Conservation (phyloP, 768 basidiomycete genomes). For the Pilatotrama ljubarskyi region DNA sequence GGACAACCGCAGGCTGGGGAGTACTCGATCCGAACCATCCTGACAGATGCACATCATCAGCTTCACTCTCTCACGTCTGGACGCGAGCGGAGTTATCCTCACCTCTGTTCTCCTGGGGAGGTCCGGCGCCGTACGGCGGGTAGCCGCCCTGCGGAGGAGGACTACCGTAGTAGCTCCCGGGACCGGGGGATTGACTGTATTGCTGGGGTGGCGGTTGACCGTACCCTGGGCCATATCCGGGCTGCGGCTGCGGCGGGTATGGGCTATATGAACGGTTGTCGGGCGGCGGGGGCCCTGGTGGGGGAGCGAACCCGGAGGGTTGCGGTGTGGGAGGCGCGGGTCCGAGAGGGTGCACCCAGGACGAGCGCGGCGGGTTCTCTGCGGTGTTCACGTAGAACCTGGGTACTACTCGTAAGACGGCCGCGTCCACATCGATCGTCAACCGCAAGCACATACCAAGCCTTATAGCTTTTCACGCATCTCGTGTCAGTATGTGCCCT, state of each 20-base stretch:
- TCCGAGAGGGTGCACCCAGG: constrained; percentile 73
- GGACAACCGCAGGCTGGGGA: constrained; percentile 30
- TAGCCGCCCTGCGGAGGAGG: constrained; percentile 29
- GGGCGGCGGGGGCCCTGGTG: constrained; percentile 48
- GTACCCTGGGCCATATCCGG: constrained; percentile 16
- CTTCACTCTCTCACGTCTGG: background rate
- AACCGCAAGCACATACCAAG: constrained; percentile 50
- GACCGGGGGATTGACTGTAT: constrained; percentile 24
- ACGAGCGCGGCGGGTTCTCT: constrained; percentile 60
- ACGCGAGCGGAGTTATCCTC: constrained; percentile 23
- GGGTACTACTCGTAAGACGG: background rate
- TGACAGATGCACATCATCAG: constrained; percentile 18
- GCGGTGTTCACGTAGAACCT: constrained; percentile 81
- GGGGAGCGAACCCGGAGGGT: constrained; percentile 32
- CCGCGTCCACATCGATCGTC: background rate
- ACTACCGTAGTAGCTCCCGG: constrained; percentile 27
- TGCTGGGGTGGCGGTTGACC: constrained; percentile 25
- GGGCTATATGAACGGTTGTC: constrained; percentile 33
- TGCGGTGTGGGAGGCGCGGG: constrained; percentile 39
- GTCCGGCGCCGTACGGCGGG: constrained; percentile 29
- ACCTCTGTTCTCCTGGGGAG: constrained; percentile 26
- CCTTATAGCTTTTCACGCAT: constrained; percentile 49
- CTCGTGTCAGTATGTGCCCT: constrained; percentile 7
- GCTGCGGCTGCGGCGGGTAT: constrained; percentile 28
- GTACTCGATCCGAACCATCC: constrained; percentile 37